Evolutionary conservation across 352 stramenopile species (phyloP), one percentile per base, ranked within the genome.

Genomic region (Pythium rhizo-oryzae): DNA sequence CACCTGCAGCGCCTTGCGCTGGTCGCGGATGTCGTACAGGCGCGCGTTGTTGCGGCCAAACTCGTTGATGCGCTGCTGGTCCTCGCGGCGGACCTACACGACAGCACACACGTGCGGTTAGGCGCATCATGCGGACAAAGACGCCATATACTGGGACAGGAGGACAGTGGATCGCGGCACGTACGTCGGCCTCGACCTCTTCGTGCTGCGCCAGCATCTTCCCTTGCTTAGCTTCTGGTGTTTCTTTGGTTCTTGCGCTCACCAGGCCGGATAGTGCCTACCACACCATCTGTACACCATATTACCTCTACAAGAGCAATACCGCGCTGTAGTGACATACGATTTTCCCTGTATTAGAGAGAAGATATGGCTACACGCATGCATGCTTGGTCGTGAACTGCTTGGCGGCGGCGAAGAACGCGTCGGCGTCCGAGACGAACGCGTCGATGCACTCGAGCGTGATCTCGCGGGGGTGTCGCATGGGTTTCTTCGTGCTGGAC

Each of bases 21-120:
- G 92, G 28, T 91, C 87, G 71, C 89, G 82, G 49, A 98, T 85
- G 77, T 99, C 94, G 72, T 97, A 78, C 65, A 99, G 79, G 49
- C 89, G 76, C 35, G 94, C 94, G 83, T 99, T 99, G 74, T 99
- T 91, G 64, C 91, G 83, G 63, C 96, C 97, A 79, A 99, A 99
- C 76, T 98, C 94, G 79, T 99, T 99, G 74, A 99, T 99, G 53
- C 90, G 87, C 71, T 98, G 75, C 83, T 99, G 97, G 82, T 99
- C 97, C 79, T 98, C 93, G 65, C 89, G 87, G 56, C 95, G 91
- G 57, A 99, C 96, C 91, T 99, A 68, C n/a, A 35, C 47, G 28
- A 21, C 44, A 35, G 13, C 53, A 59, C 0, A 23, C 52, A 41
- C 35, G 7, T 12, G 12, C 35, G 7, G 35, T 41, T 41, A 41